Base-by-base conservation (phyloP, 116 monocot genomes). In the Iris pallida region DNA sequence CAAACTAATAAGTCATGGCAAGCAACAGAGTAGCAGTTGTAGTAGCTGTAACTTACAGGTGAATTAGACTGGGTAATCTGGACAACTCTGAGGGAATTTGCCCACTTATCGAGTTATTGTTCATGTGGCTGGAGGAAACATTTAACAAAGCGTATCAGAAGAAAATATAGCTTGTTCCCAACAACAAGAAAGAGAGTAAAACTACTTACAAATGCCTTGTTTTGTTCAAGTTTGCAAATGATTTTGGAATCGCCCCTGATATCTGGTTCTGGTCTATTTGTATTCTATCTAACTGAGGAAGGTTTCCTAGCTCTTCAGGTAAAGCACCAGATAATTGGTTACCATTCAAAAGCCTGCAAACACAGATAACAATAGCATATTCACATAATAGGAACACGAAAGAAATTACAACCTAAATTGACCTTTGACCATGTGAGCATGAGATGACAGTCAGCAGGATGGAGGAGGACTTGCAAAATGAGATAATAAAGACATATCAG, bases 191-290 rank as follows among this genome's bases (percentile, higher is more conserved):
- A 51, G 8, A 12, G 7, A 63, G 55, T 45, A 16, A 56, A 73
- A 16, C 40, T 63, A 90, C 93, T 90, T 63, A 97, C 97, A 97
- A 90, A 85, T 97, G 97, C 64, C 88, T 79, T 70, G 83, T 83
- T 70, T 71, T 71, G 53, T 79, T 88, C 78, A 97, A 78, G 67
- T 82, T 78, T 47, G 90, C 81, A 77, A 92, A 97, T 69, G 97
- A 90, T 60, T 71, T 83, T 16, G 97, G 97, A 70, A 97, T 64
- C 7, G 81, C 62, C 18, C 97, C 97, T 55, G 97, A 92, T 87
- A 97, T 92, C 2, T 82, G 60, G 65, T 97, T 97, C 68, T 92
- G 79, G 20, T 97, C 97, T 17, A 97, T 97, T 68, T 97, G 97
- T 74, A 97, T 89, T 61, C 97, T 89, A 68, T 85, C 71, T 66